Evolutionary conservation across 768 basidiomycete genomes (phyloP), one percentile per base, ranked within the genome.

Genomic region (Serendipita sp.): DNA sequence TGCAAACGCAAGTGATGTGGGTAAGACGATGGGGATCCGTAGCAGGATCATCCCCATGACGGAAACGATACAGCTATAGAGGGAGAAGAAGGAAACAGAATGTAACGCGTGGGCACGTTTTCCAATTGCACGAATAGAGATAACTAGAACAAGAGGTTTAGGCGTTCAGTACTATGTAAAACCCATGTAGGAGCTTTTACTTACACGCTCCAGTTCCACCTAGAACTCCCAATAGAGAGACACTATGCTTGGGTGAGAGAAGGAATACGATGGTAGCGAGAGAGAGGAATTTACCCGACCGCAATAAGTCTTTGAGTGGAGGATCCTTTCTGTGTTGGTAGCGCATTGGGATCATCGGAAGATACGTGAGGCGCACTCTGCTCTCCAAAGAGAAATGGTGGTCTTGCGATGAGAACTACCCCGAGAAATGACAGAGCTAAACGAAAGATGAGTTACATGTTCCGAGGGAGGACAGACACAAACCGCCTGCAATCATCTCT

Each of bases 391-490:
- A 96, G 68, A 63, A 84, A 83, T 0, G 79, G 75, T 0, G 92
- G 92, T 41, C 89, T 78, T 10, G 91, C 88, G 60, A 96, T 90
- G 5, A 92, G 77, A 13, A 93, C 72, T 7, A 91, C 89, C 0
- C 91, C 92, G 7, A 80, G 47, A 36, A 94, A 77, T 72, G 88
- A 86, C 54, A 80, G 78, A 5, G 69, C 3, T 18, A 51, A 23
- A 60, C 45, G 63, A 13, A 46, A 23, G 35, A 36, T 15, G 18
- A 16, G 65, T 13, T 18, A 64, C 10, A 65, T 18, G 47, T 4
- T 18, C 3, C 32, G 34, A 41, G 16, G 23, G 34, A 7, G 16
- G 16, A 3, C 34, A 28, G 18, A 47, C 47, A 63, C 77, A 65
- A 65, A 81, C 81, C 44, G 13, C 81, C 81, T 3, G 82, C 87